A percentile compares a stretch with the other conserved stretches of the same genome.
Conservation (phyloP, 1,284 basidiomycete species). For the Rhodotorula sp. region DNA sequence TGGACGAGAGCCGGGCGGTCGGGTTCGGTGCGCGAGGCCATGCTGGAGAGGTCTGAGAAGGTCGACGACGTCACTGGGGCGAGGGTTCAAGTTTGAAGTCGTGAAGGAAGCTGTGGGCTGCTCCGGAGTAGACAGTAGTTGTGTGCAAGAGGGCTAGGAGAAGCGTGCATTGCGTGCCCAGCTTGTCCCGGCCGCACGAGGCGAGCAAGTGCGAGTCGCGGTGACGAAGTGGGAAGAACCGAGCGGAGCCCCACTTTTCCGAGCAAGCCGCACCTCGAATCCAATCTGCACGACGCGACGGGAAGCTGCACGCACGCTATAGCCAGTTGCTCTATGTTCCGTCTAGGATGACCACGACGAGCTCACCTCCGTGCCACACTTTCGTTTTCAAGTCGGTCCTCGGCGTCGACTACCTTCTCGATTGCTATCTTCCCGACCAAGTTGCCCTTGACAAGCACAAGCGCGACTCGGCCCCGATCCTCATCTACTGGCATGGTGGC, state of each 20-base stretch:
- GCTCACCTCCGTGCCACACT: not conserved
- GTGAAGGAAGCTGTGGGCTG: not conserved
- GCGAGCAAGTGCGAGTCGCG: no score
- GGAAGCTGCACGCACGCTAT: no score
- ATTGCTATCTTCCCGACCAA: constrained; percentile 1
- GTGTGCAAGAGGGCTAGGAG: no score
- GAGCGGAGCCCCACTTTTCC: no score
- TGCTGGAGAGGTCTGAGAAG: not conserved
- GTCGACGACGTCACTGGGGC: not conserved
- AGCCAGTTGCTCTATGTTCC: not conserved
- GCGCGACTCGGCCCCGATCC: not conserved
- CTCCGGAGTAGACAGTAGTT: no score
- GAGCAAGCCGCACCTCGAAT: no score
- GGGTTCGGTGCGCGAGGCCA: not conserved
- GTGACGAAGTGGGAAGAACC: no score
- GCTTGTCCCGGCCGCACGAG: no score
- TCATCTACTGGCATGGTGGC: constrained; percentile 14
- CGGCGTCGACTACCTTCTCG: not conserved
- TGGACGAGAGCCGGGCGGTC: constrained; percentile 30
- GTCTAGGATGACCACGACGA: not conserved
- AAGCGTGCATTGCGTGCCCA: no score
- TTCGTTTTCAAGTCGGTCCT: constrained; percentile 2
- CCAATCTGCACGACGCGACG: no score
- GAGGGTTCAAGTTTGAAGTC: not conserved
- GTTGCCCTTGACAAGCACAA: not conserved